A percentile compares a stretch with the other conserved stretches of the same genome.
Conservation (phyloP, 805 yeast species). For the Metschnikowia drakensbergensis region DNA sequence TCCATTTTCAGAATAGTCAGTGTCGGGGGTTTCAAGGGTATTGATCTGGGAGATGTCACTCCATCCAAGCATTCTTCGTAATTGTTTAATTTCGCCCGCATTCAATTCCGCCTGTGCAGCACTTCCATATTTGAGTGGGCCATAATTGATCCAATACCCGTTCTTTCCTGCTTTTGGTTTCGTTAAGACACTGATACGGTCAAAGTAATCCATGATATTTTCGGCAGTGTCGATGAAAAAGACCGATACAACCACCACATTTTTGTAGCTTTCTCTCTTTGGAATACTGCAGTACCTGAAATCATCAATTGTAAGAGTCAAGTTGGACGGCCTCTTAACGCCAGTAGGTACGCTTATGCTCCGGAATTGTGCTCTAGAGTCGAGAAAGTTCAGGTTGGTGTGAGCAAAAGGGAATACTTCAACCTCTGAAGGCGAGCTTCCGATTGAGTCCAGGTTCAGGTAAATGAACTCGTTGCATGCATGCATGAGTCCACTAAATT, state of each 20-base stretch:
- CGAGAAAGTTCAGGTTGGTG: conserved; percentile 62
- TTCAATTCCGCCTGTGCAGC: conserved; percentile 74
- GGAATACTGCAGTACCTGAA: conserved; percentile 51
- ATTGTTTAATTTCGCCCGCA: conserved; percentile 57
- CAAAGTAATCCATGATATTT: conserved; percentile 71
- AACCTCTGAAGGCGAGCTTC: background rate
- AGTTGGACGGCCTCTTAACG: conserved; percentile 41
- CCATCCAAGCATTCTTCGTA: conserved; percentile 67
- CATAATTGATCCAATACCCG: conserved; percentile 83
- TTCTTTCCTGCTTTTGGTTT: conserved; percentile 32
- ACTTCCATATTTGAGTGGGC: conserved; percentile 90
- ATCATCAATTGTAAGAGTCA: conserved; percentile 54
- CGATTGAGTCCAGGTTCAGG: conserved; percentile 7
- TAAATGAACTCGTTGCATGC: conserved; percentile 61
- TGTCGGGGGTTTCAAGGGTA: conserved; percentile 11
- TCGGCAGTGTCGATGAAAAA: conserved; percentile 94
- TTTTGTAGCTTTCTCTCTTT: conserved; percentile 30
- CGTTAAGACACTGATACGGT: conserved; percentile 49
- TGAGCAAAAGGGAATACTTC: conserved; percentile 39
- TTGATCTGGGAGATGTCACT: conserved; percentile 19
- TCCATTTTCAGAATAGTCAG: conserved; percentile 15
- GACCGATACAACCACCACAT: conserved; percentile 58
- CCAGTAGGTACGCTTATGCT: conserved; percentile 28
- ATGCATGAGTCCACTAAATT: conserved; percentile 73
- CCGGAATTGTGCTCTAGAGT: conserved; percentile 49